These are phyloP conservation scores for Tricholoma saponaceum DNA, from an alignment of 768 basidiomycete species.

Conservation along the genomic window DNA sequence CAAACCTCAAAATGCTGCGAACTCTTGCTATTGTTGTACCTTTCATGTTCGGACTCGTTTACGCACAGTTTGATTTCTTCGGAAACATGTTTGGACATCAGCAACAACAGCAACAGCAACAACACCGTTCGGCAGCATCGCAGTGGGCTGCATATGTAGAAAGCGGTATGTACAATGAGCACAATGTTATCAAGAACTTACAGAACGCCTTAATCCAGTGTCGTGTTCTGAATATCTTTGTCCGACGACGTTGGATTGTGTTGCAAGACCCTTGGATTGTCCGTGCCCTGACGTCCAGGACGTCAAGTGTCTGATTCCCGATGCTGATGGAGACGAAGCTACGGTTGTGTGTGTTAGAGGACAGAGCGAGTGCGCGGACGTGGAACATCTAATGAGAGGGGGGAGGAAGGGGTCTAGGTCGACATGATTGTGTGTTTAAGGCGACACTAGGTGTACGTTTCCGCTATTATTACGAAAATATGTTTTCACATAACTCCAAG, in stretches of 20 bases:
- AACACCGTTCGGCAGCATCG: slow-evolving; percentile 45
- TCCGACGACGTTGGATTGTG: slow-evolving; percentile 71
- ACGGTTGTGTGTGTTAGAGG: slow-evolving; percentile 74
- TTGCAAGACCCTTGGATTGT: slow-evolving; percentile 56
- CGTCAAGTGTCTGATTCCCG: slow-evolving; percentile 72
- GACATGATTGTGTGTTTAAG: slow-evolving; percentile 3
- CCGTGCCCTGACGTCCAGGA: slow-evolving; percentile 78
- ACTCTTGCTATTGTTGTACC: slow-evolving; percentile 23
- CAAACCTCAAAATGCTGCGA: slow-evolving; percentile 11
- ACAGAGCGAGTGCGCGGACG: slow-evolving; percentile 52
- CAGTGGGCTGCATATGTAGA: slow-evolving; percentile 70
- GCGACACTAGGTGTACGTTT: neutral
- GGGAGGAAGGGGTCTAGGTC: slow-evolving; percentile 26
- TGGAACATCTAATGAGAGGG: slow-evolving; percentile 50
- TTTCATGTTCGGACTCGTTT: slow-evolving; percentile 32
- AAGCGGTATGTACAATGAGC: slow-evolving; percentile 39
- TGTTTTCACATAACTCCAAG: neutral
- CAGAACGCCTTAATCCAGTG: slow-evolving; percentile 36
- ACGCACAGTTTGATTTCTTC: slow-evolving; percentile 78
- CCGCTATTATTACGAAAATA: neutral
- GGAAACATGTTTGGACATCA: slow-evolving; percentile 71
- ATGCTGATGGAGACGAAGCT: slow-evolving; percentile 47
- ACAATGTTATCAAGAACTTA: neutral
- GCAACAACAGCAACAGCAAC: slow-evolving; percentile 59
- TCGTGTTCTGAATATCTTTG: slow-evolving; percentile 74